Evolutionary conservation across 176 grass and related monocot genomes (phyloP).

Genomic region (Paspalum notatum): DNA sequence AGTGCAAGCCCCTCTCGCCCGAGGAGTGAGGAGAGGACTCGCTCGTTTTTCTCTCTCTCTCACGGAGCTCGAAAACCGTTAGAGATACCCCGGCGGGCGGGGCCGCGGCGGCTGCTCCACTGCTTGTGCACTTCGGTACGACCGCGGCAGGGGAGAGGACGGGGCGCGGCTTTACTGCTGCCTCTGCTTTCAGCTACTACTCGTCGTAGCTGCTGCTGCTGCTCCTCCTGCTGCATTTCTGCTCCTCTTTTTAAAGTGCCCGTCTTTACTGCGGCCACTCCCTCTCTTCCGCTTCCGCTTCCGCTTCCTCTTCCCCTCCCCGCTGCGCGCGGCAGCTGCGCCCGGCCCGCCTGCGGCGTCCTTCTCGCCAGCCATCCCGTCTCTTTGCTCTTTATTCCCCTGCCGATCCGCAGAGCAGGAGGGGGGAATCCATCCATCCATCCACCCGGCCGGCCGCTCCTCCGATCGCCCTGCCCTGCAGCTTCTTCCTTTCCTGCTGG

Average conservation of each 20-base stretch:
- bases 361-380: not conserved
- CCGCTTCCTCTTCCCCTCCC: not conserved
- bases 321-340: constrained; percentile 7
- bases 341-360: too few species aligned
- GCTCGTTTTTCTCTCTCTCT: not conserved
- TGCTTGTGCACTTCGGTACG: constrained; percentile 3
- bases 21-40: not conserved
- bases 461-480: constrained; percentile 5
- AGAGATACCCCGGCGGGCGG: constrained; percentile 1
- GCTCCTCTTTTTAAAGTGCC: constrained; percentile 40
- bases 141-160: constrained; percentile 37
- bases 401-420: constrained; percentile 38
- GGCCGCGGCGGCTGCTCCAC: not conserved
- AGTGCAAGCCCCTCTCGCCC: not conserved
- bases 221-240: constrained; percentile 34
- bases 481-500: constrained; percentile 5
- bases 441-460: too few species aligned
- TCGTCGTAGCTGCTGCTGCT: constrained; percentile 1
- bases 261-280: constrained; percentile 48
- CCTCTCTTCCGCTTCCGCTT: not conserved
- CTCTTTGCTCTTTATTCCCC: constrained; percentile 54
- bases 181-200: constrained; percentile 34
- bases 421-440: constrained; percentile 30
- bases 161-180: constrained; percentile 36
- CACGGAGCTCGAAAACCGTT: constrained; percentile 64